Conservation (phyloP, 768 basidiomycete species). For the Pleurotus ostreatus region DNA sequence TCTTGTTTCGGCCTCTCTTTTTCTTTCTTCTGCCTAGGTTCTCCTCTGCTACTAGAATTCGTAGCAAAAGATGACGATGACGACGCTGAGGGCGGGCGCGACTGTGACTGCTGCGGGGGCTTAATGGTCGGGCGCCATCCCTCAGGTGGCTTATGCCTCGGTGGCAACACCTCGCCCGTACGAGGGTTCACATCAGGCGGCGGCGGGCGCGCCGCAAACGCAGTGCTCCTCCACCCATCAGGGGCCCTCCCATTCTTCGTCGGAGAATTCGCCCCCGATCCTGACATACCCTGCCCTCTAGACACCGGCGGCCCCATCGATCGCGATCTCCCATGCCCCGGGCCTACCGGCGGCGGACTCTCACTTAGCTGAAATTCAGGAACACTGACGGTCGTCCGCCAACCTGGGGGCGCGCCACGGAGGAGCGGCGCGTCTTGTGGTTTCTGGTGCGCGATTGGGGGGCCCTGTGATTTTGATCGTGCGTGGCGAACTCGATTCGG, state of each 20-base stretch:
- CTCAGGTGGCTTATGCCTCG: conserved; percentile 5
- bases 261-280: background rate
- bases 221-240: conserved; percentile 1
- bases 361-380: conserved; percentile 2
- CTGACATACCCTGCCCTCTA: background rate
- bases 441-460: background rate
- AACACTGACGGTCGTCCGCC: conserved; percentile 4
- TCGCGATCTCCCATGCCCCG: background rate
- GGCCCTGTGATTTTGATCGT: background rate
- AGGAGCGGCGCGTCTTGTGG: background rate
- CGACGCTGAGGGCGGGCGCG: background rate
- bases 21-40: no score
- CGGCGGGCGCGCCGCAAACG: background rate
- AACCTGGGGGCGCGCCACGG: conserved; percentile 2
- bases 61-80: no score
- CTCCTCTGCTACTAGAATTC: no score
- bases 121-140: conserved; percentile 8
- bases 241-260: background rate
- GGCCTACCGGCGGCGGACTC: background rate
- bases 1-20: no score
- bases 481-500: conserved; percentile 5
- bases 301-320: background rate
- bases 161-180: background rate
- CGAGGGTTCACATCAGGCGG: conserved; percentile 3
- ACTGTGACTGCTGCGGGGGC: background rate